phyloP scores from a whole-genome alignment of 148 eudicot species.

The Oxyria digyna region DNA sequence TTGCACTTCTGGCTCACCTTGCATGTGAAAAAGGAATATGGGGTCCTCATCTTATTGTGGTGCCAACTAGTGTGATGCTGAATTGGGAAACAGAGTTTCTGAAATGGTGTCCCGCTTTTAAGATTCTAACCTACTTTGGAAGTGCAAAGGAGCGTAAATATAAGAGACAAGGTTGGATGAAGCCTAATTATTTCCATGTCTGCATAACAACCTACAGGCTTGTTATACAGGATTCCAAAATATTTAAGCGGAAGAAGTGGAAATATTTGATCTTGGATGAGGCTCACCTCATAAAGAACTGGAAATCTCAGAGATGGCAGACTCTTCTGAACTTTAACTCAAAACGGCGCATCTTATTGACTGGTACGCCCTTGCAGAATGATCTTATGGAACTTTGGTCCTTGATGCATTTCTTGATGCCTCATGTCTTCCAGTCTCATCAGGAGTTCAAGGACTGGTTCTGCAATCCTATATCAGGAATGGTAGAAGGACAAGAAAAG shows the following conservation, averaged over 20 bases:
- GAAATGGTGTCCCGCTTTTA: constrained; percentile 99
- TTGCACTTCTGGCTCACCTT: constrained; percentile 91
- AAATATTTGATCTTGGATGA: constrained; percentile 96
- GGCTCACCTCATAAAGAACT: constrained; percentile 98
- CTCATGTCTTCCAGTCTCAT: constrained; percentile 97
- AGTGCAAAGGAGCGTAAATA: constrained; percentile 90
- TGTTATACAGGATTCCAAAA: constrained; percentile 95
- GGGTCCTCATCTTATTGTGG: constrained; percentile 99
- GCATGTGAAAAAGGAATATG: constrained; percentile 99
- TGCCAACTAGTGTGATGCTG: constrained; percentile 99
- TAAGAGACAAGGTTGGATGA: constrained; percentile 99
- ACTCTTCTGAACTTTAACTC: constrained; percentile 93
- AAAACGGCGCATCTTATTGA: constrained; percentile 87
- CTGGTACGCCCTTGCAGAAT: constrained; percentile 98
- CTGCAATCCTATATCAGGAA: constrained; percentile 89
- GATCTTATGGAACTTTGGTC: constrained; percentile 99
- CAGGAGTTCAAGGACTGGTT: constrained; percentile 99
- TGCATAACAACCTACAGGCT: constrained; percentile 97
- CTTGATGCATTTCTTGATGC: constrained; percentile 99
- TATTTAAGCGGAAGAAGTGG: constrained; percentile 98
- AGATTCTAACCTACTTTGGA: constrained; percentile 96
- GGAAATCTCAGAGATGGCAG: constrained; percentile 99
- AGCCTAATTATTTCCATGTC: constrained; percentile 81
- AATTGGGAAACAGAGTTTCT: constrained; percentile 99
- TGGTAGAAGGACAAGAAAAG: constrained; percentile 98